Evolutionary conservation across 2,329 filamentous ascomycete species (phyloP), one percentile per base, ranked within the genome.

Genomic region (Colletotrichum tanaceti): DNA sequence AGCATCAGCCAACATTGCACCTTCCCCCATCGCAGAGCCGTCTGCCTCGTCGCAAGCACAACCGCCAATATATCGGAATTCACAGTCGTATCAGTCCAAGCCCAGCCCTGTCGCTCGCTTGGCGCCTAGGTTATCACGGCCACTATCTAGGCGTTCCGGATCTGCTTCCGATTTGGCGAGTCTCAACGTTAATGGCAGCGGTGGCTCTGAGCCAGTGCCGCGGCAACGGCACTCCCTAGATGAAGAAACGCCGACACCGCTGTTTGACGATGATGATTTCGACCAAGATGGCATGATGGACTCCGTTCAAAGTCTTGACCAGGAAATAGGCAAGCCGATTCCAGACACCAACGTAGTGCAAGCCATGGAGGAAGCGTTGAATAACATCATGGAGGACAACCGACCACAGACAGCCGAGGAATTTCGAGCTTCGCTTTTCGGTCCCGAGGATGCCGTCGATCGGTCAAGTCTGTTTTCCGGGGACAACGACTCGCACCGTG

Each of bases 311-410:
- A 97, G 94, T 72, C 82, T 97, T 10, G 93, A 94, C 24, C 90
- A 91, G 54, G 92, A 93, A 49, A 83, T 82, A n/a, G 84, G 86
- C 11, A 85, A 84, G 66, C 84, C 84, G 24, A 83, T 83, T 0
- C 91, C 91, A 6, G 91, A 97, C 74, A 92, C 87, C 0, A 87
- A 91, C 68, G 91, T 98, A 35, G 94, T 99, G 6, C 89, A 97
- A 79, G 95, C 93, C 4, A 95, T 99, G 87, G 94, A 98, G 77
- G 89, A 92, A 72, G 96, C 94, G 18, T 84, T 99, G 57, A 97
- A 92, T 72, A 92, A 94, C 71, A 99, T 99, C 71, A 92, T 99
- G 84, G 93, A 93, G 72, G 90, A 94, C 72, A 64, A 70, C 13
- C 89, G 84, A 41, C 86, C 86, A 16, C 81, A 91, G 58, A 88